These are phyloP conservation scores for Rhizopogon salebrosus DNA, from an alignment of 768 basidiomycete genomes.

Conservation along the genomic window DNA sequence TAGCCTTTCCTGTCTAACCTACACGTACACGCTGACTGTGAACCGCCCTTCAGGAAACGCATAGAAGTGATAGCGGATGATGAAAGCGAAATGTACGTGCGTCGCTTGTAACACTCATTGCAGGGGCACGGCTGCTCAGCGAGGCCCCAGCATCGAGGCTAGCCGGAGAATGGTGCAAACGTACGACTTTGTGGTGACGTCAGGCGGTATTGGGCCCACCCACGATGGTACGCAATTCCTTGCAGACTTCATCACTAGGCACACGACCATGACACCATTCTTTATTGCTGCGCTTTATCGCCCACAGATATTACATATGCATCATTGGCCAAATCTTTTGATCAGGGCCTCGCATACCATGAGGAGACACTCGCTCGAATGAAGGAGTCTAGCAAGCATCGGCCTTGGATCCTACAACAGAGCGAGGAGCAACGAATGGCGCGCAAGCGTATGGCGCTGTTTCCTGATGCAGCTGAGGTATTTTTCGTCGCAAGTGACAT, in stretches of 20 bases:
- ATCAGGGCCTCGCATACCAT: constrained; percentile 64
- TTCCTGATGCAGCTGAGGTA: constrained; percentile 75
- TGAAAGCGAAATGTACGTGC: constrained; percentile 78
- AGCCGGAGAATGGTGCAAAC: constrained; percentile 71
- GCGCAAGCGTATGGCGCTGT: constrained; percentile 83
- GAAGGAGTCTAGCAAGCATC: constrained; percentile 50
- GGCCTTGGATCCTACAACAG: constrained; percentile 55
- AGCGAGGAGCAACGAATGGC: constrained; percentile 73
- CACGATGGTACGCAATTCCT: constrained; percentile 63
- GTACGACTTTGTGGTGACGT: constrained; percentile 89
- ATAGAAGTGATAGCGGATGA: constrained; percentile 92
- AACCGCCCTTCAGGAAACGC: constrained; percentile 50
- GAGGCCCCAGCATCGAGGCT: constrained; percentile 66
- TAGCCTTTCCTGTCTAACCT: background rate
- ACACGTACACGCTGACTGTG: constrained; percentile 9
- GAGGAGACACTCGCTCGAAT: constrained; percentile 74
- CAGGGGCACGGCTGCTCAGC: background rate
- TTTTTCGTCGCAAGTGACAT: constrained; percentile 75
- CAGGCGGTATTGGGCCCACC: constrained; percentile 88
- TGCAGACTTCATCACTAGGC: background rate
- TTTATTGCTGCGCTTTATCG: background rate
- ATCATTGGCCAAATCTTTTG: constrained; percentile 82
- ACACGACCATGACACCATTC: background rate
- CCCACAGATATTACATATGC: constrained; percentile 80
- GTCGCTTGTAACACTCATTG: background rate